Conservation (phyloP, 2,329 filamentous ascomycete species). For the Exophiala sp. region DNA sequence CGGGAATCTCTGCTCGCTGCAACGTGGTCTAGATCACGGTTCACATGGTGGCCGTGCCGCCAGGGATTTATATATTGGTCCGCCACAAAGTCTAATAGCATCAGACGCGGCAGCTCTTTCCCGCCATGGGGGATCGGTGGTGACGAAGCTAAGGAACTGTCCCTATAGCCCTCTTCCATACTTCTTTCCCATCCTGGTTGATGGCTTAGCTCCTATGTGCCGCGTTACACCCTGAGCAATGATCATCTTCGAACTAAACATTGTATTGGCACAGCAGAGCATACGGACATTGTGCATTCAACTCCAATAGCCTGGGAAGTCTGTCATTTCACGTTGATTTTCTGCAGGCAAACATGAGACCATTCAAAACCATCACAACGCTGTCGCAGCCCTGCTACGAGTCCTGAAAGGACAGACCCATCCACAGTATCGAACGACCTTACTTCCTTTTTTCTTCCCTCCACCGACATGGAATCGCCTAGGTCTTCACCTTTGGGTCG, state of each 20-base stretch:
- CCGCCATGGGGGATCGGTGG: too few relatives aligned
- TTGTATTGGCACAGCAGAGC: too few relatives aligned
- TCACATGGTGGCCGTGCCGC: background rate
- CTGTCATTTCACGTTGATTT: too few relatives aligned
- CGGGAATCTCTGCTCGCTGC: background rate
- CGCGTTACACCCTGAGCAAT: background rate
- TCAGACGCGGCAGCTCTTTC: background rate
- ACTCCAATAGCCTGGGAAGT: too few relatives aligned
- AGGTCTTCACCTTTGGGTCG: slow-evolving; percentile 1
- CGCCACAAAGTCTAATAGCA: background rate
- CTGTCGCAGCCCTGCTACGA: too few relatives aligned
- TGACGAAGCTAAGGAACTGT: background rate
- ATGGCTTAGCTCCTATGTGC: background rate
- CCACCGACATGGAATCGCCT: slow-evolving; percentile 6
- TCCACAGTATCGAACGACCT: too few relatives aligned
- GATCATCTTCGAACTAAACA: background rate
- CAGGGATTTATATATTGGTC: background rate
- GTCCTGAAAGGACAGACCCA: too few relatives aligned
- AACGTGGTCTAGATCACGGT: background rate
- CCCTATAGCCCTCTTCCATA: background rate
- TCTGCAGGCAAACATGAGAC: too few relatives aligned
- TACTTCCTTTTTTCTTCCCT: background rate
- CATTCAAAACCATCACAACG: too few relatives aligned
- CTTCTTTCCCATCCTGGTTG: background rate
- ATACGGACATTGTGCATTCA: too few relatives aligned